Evolutionary conservation across 768 basidiomycete genomes (phyloP), one percentile per base, ranked within the genome.

Genomic region (Lentinus tigrinus): DNA sequence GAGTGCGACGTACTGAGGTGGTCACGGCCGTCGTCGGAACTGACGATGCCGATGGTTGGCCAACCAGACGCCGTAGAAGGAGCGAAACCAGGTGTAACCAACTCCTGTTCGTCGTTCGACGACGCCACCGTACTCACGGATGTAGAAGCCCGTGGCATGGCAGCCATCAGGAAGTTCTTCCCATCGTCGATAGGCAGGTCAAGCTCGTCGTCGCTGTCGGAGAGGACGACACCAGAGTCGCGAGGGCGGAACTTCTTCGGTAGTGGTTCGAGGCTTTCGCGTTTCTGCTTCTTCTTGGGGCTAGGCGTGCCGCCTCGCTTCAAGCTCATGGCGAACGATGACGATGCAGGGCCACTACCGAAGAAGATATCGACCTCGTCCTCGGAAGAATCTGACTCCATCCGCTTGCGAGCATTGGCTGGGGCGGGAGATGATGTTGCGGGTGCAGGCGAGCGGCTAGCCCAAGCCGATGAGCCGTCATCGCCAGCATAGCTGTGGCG

Each of bases 211-310:
- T 65, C 69, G 27, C 78, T 75, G 44, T 89, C 88, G 44, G 89
- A 87, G 4, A 87, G 68, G 7, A 76, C 80, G 39, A 87, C 73
- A 13, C 86, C 83, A 1, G 88, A 89, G 68, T 91, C 88, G 13
- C 84, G 77, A n/a, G 83, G 81, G 52, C 82, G 82, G 73, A 82
- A 91, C 71, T 92, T 93, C 66, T 81, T 83, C 27, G 82, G 82
- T 43, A 90, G 68, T 28, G 57, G 58, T 38, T 70, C 64, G 21
- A 70, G 52, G 67, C 54, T 58, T 65, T 65, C 50, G 57, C 65
- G 53, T 66, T 60, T 62, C 51, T 65, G 62, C 46, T 63, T 72
- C 72, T 72, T 77, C 74, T 57, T 77, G 26, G 76, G 69, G 81
- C 88, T 31, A 80, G 88, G 87, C 0, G 86, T 85, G 40, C 75